Percentiles rank a stretch among this genome's conserved stretches.
Conservation (phyloP, 2,329 filamentous ascomycete species). For the Penicillium sp. region DNA sequence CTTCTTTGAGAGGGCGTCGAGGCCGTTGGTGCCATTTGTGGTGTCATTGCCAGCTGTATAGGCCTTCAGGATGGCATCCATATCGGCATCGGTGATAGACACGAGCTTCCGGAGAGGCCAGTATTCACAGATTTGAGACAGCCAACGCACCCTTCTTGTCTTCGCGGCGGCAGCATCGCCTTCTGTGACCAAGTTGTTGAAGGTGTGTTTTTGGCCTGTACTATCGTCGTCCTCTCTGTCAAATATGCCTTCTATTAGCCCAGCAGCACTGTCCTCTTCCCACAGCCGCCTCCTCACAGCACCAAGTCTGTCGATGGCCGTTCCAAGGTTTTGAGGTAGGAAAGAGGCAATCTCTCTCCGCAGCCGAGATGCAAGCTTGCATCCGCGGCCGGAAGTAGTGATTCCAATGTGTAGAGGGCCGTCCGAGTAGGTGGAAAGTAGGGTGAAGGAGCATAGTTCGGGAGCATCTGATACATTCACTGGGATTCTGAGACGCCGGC, state of each 20-base stretch:
- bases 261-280: constrained; percentile 64
- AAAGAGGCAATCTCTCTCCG: constrained; percentile 81
- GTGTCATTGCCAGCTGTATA: constrained; percentile 50
- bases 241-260: constrained; percentile 42
- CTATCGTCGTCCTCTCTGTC: constrained; percentile 50
- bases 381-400: constrained; percentile 91
- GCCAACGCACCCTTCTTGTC: constrained; percentile 83
- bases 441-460: constrained; percentile 79
- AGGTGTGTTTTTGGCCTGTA: constrained; percentile 66
- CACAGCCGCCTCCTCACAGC: constrained; percentile 67
- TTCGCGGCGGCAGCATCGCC: constrained; percentile 71
- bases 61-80: constrained; percentile 70
- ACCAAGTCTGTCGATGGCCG: constrained; percentile 74
- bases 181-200: constrained; percentile 77
- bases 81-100: constrained; percentile 73
- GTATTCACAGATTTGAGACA: constrained; percentile 96
- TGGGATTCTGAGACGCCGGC: constrained; percentile 77
- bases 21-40: constrained; percentile 10
- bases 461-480: constrained; percentile 90
- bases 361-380: constrained; percentile 87
- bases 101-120: constrained; percentile 87
- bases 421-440: constrained; percentile 84
- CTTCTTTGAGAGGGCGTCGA: constrained; percentile 28
- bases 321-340: constrained; percentile 71
- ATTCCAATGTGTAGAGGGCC: constrained; percentile 93